These are phyloP conservation scores for Mortierella sp. DNA, from an alignment of 371 early-diverging fungal species.

Conservation along the genomic window DNA sequence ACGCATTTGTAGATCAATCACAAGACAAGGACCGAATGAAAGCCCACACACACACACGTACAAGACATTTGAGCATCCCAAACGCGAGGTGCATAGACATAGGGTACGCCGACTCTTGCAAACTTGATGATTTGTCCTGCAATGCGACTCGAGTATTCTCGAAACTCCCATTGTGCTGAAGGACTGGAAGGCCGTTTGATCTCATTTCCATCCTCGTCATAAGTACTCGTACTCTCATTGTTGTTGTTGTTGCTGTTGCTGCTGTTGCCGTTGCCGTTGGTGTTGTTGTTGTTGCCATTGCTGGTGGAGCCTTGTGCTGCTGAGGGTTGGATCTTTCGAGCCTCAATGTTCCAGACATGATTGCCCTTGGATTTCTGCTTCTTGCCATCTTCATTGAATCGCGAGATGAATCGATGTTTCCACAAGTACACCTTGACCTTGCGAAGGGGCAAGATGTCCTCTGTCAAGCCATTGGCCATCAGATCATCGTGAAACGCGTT, in stretches of 20 bases:
- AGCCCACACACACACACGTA: too few relatives aligned
- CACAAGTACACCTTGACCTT: conserved; percentile 71
- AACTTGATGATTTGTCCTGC: conserved; percentile 63
- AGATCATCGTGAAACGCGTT: conserved; percentile 72
- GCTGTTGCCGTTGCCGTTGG: background rate
- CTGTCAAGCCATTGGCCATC: conserved; percentile 59
- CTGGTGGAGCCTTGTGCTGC: background rate
- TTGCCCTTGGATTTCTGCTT: conserved; percentile 77
- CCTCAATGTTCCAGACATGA: conserved; percentile 78
- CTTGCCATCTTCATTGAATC: conserved; percentile 76
- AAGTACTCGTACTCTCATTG: conserved; percentile 22
- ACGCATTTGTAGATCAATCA: too few relatives aligned
- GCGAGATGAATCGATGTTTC: conserved; percentile 69
- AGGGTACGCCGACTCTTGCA: conserved; percentile 64
- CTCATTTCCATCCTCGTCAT: conserved; percentile 19
- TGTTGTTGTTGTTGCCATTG: background rate
- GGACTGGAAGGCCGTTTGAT: too few relatives aligned
- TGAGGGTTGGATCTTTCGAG: conserved; percentile 55
- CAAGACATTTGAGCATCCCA: conserved; percentile 75
- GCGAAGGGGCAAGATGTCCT: conserved; percentile 61
- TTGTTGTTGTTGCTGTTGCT: conserved; percentile 7
- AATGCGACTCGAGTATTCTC: conserved; percentile 70
- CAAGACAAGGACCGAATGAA: too few relatives aligned
- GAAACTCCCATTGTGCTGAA: conserved; percentile 71
- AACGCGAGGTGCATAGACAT: conserved; percentile 66